These are phyloP conservation scores for Jaltomata sinuosa DNA, from an alignment of 257 asterid genomes.

Conservation along the genomic window DNA sequence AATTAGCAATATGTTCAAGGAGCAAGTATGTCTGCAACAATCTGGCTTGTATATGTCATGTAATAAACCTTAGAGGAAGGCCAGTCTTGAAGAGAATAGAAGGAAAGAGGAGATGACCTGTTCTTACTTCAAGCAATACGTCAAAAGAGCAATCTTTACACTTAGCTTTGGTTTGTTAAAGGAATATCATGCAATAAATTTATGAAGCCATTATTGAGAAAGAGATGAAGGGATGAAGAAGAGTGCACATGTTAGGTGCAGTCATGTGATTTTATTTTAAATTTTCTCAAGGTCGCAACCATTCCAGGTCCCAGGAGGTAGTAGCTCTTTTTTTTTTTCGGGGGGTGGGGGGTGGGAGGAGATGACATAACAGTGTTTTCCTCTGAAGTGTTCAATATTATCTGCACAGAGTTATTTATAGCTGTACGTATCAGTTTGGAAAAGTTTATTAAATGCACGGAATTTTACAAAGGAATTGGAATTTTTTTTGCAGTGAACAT, in stretches of 20 bases:
- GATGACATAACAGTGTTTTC: background rate
- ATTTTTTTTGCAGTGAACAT: conserved; percentile 58
- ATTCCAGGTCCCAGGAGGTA: background rate
- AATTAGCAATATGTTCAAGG: background rate
- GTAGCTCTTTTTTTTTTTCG: background rate
- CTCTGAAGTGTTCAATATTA: background rate
- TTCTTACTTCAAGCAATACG: background rate
- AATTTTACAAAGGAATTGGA: background rate
- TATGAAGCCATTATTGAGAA: background rate
- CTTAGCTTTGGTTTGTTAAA: background rate
- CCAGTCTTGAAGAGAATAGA: background rate
- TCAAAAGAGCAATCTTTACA: background rate
- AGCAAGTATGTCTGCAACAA: background rate
- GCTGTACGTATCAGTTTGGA: background rate
- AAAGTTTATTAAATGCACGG: background rate
- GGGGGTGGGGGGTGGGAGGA: background rate
- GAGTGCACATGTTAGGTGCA: background rate
- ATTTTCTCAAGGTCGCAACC: background rate
- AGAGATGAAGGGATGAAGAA: background rate
- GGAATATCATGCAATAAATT: background rate
- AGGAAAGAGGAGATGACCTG: background rate
- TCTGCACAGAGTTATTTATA: background rate
- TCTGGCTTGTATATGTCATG: background rate
- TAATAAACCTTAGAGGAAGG: background rate
- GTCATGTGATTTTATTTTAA: background rate